phyloP scores from a whole-genome alignment of 2,329 filamentous ascomycete genomes.

The Fusarium verticillioides region DNA sequence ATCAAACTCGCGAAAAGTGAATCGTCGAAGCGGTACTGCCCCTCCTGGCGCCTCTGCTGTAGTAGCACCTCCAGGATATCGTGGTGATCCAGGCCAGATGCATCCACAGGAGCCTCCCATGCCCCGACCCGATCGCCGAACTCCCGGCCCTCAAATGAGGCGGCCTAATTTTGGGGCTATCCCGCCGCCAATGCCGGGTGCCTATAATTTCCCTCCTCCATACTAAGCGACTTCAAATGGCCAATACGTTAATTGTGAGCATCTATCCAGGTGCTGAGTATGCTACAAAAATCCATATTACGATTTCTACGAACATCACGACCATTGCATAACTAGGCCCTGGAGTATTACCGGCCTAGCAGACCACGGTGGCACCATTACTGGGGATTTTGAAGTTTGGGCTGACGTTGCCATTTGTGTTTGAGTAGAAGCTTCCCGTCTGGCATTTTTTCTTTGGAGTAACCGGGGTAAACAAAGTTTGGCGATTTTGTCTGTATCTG shows the following conservation, averaged over 20 bases:
- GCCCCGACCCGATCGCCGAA: slow-evolving; percentile 41
- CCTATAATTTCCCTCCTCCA: slow-evolving; percentile 35
- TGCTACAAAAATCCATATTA: slow-evolving; percentile 34
- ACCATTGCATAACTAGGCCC: slow-evolving; percentile 43
- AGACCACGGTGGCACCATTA: slow-evolving; percentile 40
- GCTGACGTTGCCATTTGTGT: slow-evolving; percentile 34
- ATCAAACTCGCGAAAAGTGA: slow-evolving; percentile 59
- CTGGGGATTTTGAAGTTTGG: slow-evolving; percentile 41
- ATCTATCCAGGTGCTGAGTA: slow-evolving; percentile 21
- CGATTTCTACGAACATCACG: slow-evolving; percentile 46
- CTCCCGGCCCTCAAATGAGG: slow-evolving; percentile 44
- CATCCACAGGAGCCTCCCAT: slow-evolving; percentile 42
- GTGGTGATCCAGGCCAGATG: slow-evolving; percentile 41
- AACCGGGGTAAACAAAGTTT: slow-evolving; percentile 37
- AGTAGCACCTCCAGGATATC: slow-evolving; percentile 42
- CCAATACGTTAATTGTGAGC: slow-evolving; percentile 18
- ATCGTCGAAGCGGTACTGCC: slow-evolving; percentile 55
- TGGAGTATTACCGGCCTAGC: slow-evolving; percentile 43
- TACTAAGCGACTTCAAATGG: slow-evolving; percentile 24
- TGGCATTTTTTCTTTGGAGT: slow-evolving; percentile 41
- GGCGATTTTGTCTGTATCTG: slow-evolving; percentile 36
- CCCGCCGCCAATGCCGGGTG: slow-evolving; percentile 35
- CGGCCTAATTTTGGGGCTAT: slow-evolving; percentile 36
- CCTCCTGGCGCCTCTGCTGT: slow-evolving; percentile 43
- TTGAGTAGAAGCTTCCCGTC: slow-evolving; percentile 36